Percentiles rank a stretch among this genome's conserved stretches.
phyloP scores from a whole-genome alignment of 2,329 filamentous ascomycete genomes.

The Beauveria asiatica region DNA sequence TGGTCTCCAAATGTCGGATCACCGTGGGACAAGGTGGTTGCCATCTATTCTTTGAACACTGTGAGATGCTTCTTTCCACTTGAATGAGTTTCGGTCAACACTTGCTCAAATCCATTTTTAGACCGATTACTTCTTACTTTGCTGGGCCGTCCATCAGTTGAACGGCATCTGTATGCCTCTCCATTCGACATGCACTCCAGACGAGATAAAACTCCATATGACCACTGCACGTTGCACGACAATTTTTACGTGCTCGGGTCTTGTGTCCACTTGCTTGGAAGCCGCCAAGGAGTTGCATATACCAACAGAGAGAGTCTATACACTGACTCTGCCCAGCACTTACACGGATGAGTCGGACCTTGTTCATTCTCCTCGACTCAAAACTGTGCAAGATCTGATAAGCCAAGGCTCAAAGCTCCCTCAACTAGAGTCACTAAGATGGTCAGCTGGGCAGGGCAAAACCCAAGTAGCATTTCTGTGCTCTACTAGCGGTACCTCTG shows the following conservation, averaged over 20 bases:
- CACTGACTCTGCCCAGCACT: not conserved
- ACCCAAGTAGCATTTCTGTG: constrained; percentile 9
- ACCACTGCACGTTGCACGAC: not conserved
- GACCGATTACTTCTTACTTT: not conserved
- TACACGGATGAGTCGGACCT: not conserved
- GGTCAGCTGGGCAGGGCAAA: not conserved
- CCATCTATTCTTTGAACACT: not conserved
- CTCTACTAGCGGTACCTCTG: constrained; percentile 13
- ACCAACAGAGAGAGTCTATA: not conserved
- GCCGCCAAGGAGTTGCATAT: not conserved
- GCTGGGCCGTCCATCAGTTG: not conserved
- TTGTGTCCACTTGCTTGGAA: not conserved
- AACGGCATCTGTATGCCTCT: not conserved
- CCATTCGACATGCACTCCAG: not conserved
- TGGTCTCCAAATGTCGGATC: not conserved
- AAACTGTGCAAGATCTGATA: not conserved
- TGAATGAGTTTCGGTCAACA: no score
- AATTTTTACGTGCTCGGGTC: not conserved
- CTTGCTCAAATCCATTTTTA: not conserved
- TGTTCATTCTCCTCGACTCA: not conserved
- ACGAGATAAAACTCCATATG: not conserved
- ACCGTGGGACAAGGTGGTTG: not conserved
- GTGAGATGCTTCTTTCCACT: not conserved
- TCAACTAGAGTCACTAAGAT: not conserved
- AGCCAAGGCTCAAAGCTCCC: not conserved